Percentiles rank a stretch among this genome's conserved stretches.
Conservation (phyloP, 148 eudicot genomes). For the Amaranthus palmeri region DNA sequence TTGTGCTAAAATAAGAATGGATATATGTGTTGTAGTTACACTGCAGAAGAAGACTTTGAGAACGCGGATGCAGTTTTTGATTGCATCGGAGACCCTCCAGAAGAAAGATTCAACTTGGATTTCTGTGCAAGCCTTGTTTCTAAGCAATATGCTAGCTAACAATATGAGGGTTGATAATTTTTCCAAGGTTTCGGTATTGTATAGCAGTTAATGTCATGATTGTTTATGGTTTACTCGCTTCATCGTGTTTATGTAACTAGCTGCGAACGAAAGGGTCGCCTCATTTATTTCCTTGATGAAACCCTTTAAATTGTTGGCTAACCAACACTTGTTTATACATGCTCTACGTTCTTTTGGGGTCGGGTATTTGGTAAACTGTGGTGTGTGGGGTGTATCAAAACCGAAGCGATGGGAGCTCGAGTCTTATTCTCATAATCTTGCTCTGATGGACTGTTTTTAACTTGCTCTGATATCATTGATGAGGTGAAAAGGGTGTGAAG, state of each 20-base stretch:
- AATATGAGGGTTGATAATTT: not conserved
- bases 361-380: too few species aligned
- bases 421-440: too few species aligned
- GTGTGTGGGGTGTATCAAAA: too few species aligned
- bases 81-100: slow-evolving; percentile 96
- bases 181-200: not conserved
- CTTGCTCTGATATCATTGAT: too few species aligned
- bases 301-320: not conserved
- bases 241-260: slow-evolving; percentile 5
- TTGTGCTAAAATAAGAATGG: not conserved
- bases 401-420: too few species aligned
- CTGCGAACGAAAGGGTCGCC: not conserved
- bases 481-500: too few species aligned
- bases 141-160: slow-evolving; percentile 51
- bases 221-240: slow-evolving; percentile 8
- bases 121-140: slow-evolving; percentile 78
- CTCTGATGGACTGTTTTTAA: too few species aligned
- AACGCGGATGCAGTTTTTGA: slow-evolving; percentile 97
- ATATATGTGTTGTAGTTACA: slow-evolving; percentile 58
- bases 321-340: not conserved
- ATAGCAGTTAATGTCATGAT: slow-evolving; percentile 3
- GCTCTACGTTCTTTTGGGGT: too few species aligned
- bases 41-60: slow-evolving; percentile 79
- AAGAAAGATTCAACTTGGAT: slow-evolving; percentile 76
- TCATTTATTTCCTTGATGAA: not conserved